Conservation (phyloP, 345 rosid genomes). For the Laguncularia racemosa region DNA sequence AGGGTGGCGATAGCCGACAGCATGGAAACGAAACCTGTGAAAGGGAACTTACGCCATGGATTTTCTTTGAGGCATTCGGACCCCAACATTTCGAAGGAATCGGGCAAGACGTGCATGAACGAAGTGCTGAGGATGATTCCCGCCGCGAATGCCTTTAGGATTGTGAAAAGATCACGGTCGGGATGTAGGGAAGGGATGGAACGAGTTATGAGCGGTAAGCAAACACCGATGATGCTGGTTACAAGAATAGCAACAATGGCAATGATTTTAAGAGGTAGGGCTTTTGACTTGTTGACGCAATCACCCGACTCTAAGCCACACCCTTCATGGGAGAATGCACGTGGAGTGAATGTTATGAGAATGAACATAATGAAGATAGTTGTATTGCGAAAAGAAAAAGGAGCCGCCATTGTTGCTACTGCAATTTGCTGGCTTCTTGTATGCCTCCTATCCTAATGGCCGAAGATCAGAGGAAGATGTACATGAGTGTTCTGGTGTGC, state of each 20-base stretch:
- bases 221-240: slow-evolving; percentile 60
- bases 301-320: slow-evolving; percentile 19
- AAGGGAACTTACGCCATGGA: slow-evolving; percentile 85
- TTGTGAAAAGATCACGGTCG: slow-evolving; percentile 39
- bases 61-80: slow-evolving; percentile 50
- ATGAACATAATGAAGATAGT: slow-evolving; percentile 13
- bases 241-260: slow-evolving; percentile 40
- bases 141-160: slow-evolving; percentile 60
- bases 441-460: no score
- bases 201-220: slow-evolving; percentile 45
- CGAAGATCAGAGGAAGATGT: no score
- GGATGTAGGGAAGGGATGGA: slow-evolving; percentile 53
- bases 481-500: no score
- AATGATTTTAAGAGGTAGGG: slow-evolving; percentile 47
- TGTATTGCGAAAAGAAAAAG: not conserved
- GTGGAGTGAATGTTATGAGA: slow-evolving; percentile 11
- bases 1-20: slow-evolving; percentile 51
- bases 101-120: slow-evolving; percentile 83
- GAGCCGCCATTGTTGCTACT: no score
- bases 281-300: slow-evolving; percentile 43
- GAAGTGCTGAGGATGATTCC: slow-evolving; percentile 81
- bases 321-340: slow-evolving; percentile 12
- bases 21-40: slow-evolving; percentile 79
- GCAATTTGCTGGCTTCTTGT: no score
- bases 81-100: slow-evolving; percentile 64